phyloP scores from a whole-genome alignment of 129 eudicot species.

The Artemisia annua region DNA sequence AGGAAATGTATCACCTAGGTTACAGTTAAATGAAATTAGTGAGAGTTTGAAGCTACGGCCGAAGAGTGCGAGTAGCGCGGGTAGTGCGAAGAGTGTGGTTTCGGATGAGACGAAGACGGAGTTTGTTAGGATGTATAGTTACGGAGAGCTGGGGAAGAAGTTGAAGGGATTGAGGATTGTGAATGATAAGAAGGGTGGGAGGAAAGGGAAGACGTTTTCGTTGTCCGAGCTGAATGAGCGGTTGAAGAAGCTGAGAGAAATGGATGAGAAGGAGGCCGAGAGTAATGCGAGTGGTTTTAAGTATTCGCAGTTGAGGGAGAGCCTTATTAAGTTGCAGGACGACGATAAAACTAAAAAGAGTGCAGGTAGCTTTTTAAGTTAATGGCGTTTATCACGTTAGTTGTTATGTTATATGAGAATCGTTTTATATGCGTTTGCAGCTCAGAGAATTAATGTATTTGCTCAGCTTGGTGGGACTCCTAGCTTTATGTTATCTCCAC shows the following conservation, averaged over 20 bases:
- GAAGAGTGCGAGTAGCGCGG: not conserved
- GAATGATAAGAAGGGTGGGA: conserved; percentile 22
- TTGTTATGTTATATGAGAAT: not conserved
- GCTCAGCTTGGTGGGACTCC: conserved; percentile 43
- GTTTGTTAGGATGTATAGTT: conserved; percentile 34
- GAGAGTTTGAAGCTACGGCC: conserved; percentile 32
- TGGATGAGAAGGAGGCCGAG: conserved; percentile 38
- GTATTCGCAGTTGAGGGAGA: conserved; percentile 15
- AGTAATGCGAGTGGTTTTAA: not conserved
- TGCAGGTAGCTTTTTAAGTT: conserved; percentile 3
- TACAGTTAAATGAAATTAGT: conserved; percentile 5
- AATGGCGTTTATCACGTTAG: not conserved
- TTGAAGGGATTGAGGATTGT: conserved; percentile 60
- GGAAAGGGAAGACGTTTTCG: conserved; percentile 34
- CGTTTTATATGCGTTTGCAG: conserved; percentile 31
- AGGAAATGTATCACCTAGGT: not conserved
- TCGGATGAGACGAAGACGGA: conserved; percentile 20
- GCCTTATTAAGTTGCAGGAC: conserved; percentile 18
- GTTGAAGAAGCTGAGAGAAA: conserved; percentile 44
- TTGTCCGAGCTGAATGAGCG: conserved; percentile 55
- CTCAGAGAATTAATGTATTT: conserved; percentile 34
- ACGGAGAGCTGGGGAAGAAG: conserved; percentile 48
- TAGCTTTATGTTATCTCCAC: conserved; percentile 45
- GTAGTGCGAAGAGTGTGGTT: not conserved
- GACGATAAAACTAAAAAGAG: conserved; percentile 11